A percentile compares a stretch with the other conserved stretches of the same genome.
These are phyloP conservation scores for Aureobasidium sp. DNA, from an alignment of 2,329 filamentous ascomycete species.

Conservation along the genomic window DNA sequence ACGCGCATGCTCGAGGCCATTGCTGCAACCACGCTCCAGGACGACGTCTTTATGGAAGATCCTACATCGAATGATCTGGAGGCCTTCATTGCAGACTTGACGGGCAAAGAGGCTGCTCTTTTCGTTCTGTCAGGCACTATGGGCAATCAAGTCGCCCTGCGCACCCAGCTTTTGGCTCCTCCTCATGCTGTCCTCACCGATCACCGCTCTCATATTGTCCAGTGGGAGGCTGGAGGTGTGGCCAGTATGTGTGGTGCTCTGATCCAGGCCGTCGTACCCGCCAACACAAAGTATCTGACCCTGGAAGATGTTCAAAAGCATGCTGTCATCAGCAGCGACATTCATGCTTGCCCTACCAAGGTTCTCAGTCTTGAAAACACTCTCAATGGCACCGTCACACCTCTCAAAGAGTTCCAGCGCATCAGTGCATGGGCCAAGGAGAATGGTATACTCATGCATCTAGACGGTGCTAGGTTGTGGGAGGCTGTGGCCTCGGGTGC, in stretches of 20 bases:
- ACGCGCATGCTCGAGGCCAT: slow-evolving; percentile 76
- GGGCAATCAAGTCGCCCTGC: slow-evolving; percentile 82
- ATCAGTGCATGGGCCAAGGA: slow-evolving; percentile 62
- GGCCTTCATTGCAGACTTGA: slow-evolving; percentile 62
- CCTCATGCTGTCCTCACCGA: slow-evolving; percentile 78
- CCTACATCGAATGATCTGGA: slow-evolving; percentile 71
- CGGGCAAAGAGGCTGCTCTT: slow-evolving; percentile 68
- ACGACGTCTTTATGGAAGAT: slow-evolving; percentile 81
- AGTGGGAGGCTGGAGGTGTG: slow-evolving; percentile 62
- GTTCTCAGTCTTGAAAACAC: slow-evolving; percentile 85
- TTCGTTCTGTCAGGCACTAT: slow-evolving; percentile 87
- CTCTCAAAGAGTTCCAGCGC: slow-evolving; percentile 59
- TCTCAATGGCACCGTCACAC: slow-evolving; percentile 70
- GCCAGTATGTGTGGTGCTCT: slow-evolving; percentile 65
- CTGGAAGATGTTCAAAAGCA: slow-evolving; percentile 67
- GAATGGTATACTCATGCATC: slow-evolving; percentile 62
- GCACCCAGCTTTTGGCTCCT: slow-evolving; percentile 69
- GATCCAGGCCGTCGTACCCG: slow-evolving; percentile 58
- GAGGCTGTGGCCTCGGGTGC: slow-evolving; percentile 68
- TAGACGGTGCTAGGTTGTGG: slow-evolving; percentile 77
- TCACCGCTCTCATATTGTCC: slow-evolving; percentile 67
- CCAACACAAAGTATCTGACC: slow-evolving; percentile 66
- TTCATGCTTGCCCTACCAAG: slow-evolving; percentile 72
- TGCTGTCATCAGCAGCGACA: slow-evolving; percentile 58
- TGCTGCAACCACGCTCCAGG: slow-evolving; percentile 63